Evolutionary conservation across 2,329 filamentous ascomycete genomes (phyloP), one percentile per base, ranked within the genome.

Genomic region (Tolypocladium pustulatum): DNA sequence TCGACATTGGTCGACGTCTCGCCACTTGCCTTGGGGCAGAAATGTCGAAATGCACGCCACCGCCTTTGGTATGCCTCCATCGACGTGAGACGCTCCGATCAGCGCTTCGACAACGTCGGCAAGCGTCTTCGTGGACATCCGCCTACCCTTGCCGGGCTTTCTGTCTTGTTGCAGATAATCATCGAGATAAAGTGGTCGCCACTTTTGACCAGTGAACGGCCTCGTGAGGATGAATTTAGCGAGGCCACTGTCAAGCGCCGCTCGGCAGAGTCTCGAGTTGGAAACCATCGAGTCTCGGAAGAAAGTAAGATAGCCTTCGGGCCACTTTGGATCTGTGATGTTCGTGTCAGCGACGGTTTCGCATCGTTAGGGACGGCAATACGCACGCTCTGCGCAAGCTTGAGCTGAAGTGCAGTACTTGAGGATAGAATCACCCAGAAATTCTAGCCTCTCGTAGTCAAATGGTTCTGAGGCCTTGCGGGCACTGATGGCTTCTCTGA

Each of bases 31-130:
- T 55, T 87, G 80, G 0, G 81, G 80, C 1, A 95, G 69, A 63
- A 97, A 87, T 1, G 86, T 68, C 3, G 79, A 76, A 15, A 94
- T 79, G 69, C 87, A 91, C 2, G 73, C 65, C 20, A 87, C 71
- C 0, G 87, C 88, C 63, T 83, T 86, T 0, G 74, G 54, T 17
- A 89, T 74, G 0, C 88, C 88, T 1, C 89, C 88, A 57, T 89
- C 82, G 1, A 88, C 61, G 65, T 82, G 91, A 0, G 88, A 82
- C 0, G 86, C 89, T 1, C 91, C 93, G 25, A 97, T 87, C 0
- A 97, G 76, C 0, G 92, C 83, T 62, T 97, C 93, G 0, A 96
- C 81, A 0, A 97, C 86, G 66, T 97, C 93, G 4, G 93, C 93
- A 9, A 97, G 80, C 0, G 83, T 83, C 69, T 97, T 97, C 1